These are phyloP conservation scores for Reutealis trisperma DNA, from an alignment of 345 rosid genomes.

Conservation along the genomic window DNA sequence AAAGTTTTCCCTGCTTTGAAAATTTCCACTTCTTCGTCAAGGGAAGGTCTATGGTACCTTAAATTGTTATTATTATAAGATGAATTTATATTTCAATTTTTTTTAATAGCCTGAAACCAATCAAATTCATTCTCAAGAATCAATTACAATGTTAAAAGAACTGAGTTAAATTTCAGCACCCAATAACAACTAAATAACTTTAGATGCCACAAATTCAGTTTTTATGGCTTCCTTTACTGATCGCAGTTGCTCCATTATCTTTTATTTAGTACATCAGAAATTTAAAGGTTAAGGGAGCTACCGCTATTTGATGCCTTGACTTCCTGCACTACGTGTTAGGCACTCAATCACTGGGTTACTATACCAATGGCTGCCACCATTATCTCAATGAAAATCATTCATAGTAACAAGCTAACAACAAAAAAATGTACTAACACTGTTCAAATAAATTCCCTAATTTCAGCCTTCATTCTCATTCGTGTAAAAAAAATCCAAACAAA, in stretches of 20 bases:
- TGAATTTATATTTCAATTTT: not conserved
- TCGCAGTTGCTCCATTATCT: not conserved
- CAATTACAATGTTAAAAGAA: constrained; percentile 2
- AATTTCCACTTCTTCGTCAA: not conserved
- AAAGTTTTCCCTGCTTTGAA: not conserved
- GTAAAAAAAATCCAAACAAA: not conserved
- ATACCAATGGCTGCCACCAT: not conserved
- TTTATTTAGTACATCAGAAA: too few relatives aligned
- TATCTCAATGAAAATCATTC: not conserved
- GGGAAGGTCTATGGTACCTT: not conserved
- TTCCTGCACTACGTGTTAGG: too few relatives aligned
- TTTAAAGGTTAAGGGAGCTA: too few relatives aligned
- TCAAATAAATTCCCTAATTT: not conserved
- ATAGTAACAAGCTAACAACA: not conserved
- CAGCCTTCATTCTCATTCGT: not conserved
- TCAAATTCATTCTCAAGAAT: not conserved
- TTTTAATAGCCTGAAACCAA: not conserved
- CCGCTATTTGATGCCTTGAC: too few relatives aligned
- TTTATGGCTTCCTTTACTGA: not conserved
- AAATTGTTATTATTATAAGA: not conserved
- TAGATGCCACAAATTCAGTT: not conserved
- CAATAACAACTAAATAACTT: not conserved
- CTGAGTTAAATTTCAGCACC: not conserved
- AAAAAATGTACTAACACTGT: not conserved
- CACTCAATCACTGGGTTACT: too few relatives aligned